A percentile compares a stretch with the other conserved stretches of the same genome.
These are phyloP conservation scores for Fagus crenata DNA, from an alignment of 306 rosid species.

Conservation along the genomic window DNA sequence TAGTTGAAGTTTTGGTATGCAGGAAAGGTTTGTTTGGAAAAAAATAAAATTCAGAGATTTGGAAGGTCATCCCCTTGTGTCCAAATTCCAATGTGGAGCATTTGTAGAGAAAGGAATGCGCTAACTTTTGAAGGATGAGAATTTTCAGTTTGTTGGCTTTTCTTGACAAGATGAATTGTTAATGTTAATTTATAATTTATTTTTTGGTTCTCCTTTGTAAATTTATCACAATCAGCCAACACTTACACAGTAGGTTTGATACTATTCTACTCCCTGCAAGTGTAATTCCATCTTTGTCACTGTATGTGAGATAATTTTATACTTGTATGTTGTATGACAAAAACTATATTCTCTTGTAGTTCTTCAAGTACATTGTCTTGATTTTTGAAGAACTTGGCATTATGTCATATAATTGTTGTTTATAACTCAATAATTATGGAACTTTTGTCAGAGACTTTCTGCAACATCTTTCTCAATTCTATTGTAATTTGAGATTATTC, in stretches of 20 bases:
- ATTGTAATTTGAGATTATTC: neutral
- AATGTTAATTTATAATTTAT: too few species aligned
- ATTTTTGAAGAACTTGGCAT: neutral
- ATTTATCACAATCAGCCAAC: neutral
- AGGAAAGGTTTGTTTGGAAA: too few species aligned
- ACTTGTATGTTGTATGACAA: conserved; percentile 3
- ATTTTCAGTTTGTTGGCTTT: too few species aligned
- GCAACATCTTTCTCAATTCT: neutral
- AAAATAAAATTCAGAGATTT: too few species aligned
- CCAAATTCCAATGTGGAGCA: too few species aligned
- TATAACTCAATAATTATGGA: neutral
- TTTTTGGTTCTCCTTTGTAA: too few species aligned
- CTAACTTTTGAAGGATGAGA: too few species aligned
- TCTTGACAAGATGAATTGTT: too few species aligned
- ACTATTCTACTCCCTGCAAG: neutral
- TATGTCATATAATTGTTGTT: neutral
- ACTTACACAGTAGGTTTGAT: neutral
- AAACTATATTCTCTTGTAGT: neutral
- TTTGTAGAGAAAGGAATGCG: too few species aligned
- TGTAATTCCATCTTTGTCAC: conserved; percentile 1
- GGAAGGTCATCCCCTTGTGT: too few species aligned
- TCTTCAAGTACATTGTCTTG: neutral
- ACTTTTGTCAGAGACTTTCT: neutral
- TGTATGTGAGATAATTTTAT: neutral
- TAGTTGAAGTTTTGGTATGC: too few species aligned